These are phyloP conservation scores for Boletus sp. DNA, from an alignment of 768 basidiomycete genomes.

Conservation along the genomic window DNA sequence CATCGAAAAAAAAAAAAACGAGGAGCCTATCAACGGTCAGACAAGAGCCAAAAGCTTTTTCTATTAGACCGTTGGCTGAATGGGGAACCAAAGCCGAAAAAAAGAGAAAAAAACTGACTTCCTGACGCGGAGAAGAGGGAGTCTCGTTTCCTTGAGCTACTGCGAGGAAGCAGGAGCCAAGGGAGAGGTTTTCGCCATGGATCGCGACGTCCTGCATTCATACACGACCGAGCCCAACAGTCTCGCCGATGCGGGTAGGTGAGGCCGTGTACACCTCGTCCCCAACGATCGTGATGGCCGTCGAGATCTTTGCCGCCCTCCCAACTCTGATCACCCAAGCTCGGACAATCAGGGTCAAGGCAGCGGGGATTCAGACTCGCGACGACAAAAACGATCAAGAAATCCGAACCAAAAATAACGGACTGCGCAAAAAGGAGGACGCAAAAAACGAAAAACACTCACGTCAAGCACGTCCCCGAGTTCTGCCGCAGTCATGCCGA, in stretches of 20 bases:
- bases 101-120: not conserved
- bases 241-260: constrained; percentile 16
- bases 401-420: not conserved
- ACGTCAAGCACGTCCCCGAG: constrained; percentile 34
- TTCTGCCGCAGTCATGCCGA: constrained; percentile 29
- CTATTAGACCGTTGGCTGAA: constrained; percentile 3
- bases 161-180: constrained; percentile 5
- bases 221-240: constrained; percentile 1
- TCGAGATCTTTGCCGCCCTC: constrained; percentile 17
- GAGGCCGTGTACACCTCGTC: constrained; percentile 2
- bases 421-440: not conserved
- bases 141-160: constrained; percentile 1
- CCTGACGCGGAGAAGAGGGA: constrained; percentile 2
- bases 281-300: constrained; percentile 1
- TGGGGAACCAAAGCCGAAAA: constrained; percentile 6
- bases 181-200: constrained; percentile 1
- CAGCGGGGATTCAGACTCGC: constrained; percentile 6
- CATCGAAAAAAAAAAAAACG: constrained; percentile 1
- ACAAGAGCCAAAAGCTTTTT: too few relatives aligned
- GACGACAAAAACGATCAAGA: not conserved
- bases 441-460: constrained; percentile 14
- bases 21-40: too few relatives aligned
- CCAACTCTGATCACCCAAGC: constrained; percentile 5
- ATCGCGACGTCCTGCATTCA: not conserved
- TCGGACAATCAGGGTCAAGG: constrained; percentile 18